Conservation (phyloP, 805 yeast species). For the Pichia gijzeniarum region DNA sequence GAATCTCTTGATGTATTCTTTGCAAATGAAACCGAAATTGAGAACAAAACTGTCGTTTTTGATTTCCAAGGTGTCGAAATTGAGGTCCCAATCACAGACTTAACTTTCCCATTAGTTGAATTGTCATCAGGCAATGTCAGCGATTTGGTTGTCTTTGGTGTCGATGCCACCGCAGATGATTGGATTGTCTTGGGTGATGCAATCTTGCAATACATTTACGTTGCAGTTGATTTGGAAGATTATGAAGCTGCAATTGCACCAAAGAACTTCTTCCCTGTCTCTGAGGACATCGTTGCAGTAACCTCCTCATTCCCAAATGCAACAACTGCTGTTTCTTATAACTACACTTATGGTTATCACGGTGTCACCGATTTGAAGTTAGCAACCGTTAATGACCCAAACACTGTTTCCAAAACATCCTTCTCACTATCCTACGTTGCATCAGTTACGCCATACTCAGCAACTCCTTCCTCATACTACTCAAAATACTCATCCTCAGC, state of each 20-base stretch:
- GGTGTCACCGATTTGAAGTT: constrained; percentile 12
- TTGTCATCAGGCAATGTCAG: constrained; percentile 8
- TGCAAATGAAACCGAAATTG: constrained; percentile 33
- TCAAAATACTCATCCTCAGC: not conserved
- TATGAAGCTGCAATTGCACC: constrained; percentile 39
- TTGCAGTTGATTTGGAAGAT: constrained; percentile 49
- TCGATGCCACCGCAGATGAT: constrained; percentile 26
- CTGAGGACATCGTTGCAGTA: constrained; percentile 10
- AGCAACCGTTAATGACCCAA: constrained; percentile 12
- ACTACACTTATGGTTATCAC: constrained; percentile 11
- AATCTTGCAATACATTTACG: constrained; percentile 45
- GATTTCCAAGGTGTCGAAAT: constrained; percentile 50
- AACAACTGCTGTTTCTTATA: constrained; percentile 10
- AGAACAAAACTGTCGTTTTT: constrained; percentile 30
- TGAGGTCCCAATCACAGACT: constrained; percentile 36
- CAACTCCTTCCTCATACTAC: not conserved
- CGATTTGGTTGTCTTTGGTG: constrained; percentile 35
- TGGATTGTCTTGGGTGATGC: constrained; percentile 46
- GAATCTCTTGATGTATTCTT: constrained; percentile 36
- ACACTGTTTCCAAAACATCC: constrained; percentile 9
- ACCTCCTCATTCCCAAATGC: constrained; percentile 12
- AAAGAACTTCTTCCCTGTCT: constrained; percentile 7
- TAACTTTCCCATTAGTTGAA: constrained; percentile 10
- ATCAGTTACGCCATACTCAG: constrained; percentile 7
- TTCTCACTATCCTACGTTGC: constrained; percentile 8